phyloP scores from a whole-genome alignment of 2,329 filamentous ascomycete genomes.

The Polychaeton citri region DNA sequence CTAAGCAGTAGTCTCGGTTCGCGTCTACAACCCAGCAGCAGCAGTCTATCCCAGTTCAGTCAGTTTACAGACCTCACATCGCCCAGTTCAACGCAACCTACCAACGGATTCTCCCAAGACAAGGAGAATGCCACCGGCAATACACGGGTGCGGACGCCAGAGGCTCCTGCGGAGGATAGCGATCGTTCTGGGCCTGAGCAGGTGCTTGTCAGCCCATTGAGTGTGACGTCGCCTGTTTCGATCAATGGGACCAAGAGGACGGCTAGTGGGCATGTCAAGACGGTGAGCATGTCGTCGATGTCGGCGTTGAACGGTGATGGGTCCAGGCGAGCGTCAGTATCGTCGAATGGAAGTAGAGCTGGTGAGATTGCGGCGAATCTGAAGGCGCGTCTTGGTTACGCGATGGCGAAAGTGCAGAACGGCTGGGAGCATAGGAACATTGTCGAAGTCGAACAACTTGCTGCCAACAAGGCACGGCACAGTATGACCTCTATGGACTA shows the following conservation, averaged over 20 bases:
- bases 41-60: neutral
- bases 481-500: slow-evolving; percentile 15
- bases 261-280: slow-evolving; percentile 61
- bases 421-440: slow-evolving; percentile 73
- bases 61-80: neutral
- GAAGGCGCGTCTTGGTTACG: slow-evolving; percentile 74
- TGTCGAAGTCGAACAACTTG: slow-evolving; percentile 62
- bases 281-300: slow-evolving; percentile 30
- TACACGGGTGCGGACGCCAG: neutral
- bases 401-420: slow-evolving; percentile 84
- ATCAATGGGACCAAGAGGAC: slow-evolving; percentile 54
- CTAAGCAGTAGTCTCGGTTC: neutral
- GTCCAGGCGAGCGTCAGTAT: slow-evolving; percentile 48
- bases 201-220: slow-evolving; percentile 25
- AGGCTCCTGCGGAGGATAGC: neutral
- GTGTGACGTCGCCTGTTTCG: slow-evolving; percentile 24
- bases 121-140: neutral
- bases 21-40: neutral
- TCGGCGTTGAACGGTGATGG: slow-evolving; percentile 7
- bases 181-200: slow-evolving; percentile 2
- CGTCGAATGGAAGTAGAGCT: slow-evolving; percentile 54
- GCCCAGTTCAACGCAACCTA: neutral
- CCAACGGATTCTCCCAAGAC: neutral
- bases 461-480: slow-evolving; percentile 33
- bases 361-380: slow-evolving; percentile 77